Base-by-base conservation (phyloP, 169 alveolate genomes). In the Cryptosporidium canis region DNA sequence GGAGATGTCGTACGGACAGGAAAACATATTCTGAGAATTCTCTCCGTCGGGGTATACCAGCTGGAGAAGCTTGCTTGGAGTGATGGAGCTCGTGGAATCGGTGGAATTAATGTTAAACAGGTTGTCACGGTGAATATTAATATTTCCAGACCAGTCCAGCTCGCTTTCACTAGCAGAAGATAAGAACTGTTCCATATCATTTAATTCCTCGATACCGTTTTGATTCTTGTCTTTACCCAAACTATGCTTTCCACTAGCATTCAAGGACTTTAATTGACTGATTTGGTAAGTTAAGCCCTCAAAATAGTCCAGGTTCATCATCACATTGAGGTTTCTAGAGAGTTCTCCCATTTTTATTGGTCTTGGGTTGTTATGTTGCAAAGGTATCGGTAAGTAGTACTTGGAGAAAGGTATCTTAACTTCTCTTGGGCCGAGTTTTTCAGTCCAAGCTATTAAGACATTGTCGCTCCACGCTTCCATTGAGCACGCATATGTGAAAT, bases 371-470 rank as follows among this genome's bases (percentile, higher is more conserved):
- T 2, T 77, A 37, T 77, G 87, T 61, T 77, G 87, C 44, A 58
- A 43, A 18, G 87, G 87, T 18, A 77, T 55, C 8, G 87, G 87
- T 24, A 77, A 61, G 39, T 58, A 77, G 24, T 58, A 77, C 55
- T 53, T 77, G 12, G 84, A 70, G 8, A 56, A 61, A 14, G 68
- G 51, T 8, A n/a, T 77, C 37, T 77, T 55, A 39, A 77, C 24
- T 41, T 55, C 77, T n/a, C 70, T 77, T 8, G 87, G 87, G 0
- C 87, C 72, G n/a, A 77, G 63, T 24, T 77, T 77, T 14, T 77
- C 87, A 24, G 87, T 77, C 87, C 87, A 77, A 11, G 87, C 87
- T n/a, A 77, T 77, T 77, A 77, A 61, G 55, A 77, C 70, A 58
- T 77, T 77, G 16, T 77, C 87, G 45, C 87, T 77, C 87, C 87